A percentile compares a stretch with the other conserved stretches of the same genome.
These are phyloP conservation scores for Saitozyma sp. DNA, from an alignment of 768 basidiomycete genomes.

Conservation along the genomic window DNA sequence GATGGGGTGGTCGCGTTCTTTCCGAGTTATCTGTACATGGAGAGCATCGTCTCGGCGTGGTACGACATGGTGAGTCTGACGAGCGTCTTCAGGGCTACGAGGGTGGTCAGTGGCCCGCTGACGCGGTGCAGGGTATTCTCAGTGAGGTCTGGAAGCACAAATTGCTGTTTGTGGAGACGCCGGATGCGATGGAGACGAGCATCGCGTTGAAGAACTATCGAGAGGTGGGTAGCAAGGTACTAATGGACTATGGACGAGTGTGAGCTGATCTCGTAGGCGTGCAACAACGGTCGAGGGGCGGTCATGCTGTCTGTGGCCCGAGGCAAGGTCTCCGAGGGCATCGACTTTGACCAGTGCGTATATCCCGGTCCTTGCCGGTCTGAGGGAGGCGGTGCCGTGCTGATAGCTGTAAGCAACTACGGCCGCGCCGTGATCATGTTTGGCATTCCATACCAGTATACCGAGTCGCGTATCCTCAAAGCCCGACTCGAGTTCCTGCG, in stretches of 20 bases:
- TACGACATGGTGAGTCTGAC: conserved; percentile 86
- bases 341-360: conserved; percentile 88
- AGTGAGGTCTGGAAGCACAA: conserved; percentile 99
- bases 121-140: conserved; percentile 76
- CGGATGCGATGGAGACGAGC: conserved; percentile 97
- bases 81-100: neutral
- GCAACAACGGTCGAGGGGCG: conserved; percentile 96
- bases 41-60: conserved; percentile 99
- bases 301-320: conserved; percentile 94
- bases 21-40: conserved; percentile 99
- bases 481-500: conserved; percentile 95
- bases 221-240: conserved; percentile 58
- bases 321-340: conserved; percentile 99
- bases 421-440: conserved; percentile 99
- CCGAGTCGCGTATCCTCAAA: conserved; percentile 94
- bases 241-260: too few species aligned
- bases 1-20: conserved; percentile 99
- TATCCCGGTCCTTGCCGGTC: neutral
- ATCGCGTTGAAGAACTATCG: conserved; percentile 97
- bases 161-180: conserved; percentile 97
- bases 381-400: neutral
- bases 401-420: conserved; percentile 63
- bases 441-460: conserved; percentile 98
- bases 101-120: neutral
- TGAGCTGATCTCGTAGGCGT: conserved; percentile 63